Percentiles rank a stretch among this genome's conserved stretches.
phyloP scores from a whole-genome alignment of 495 filamentous ascomycete genomes.

The Monascus purpureus region DNA sequence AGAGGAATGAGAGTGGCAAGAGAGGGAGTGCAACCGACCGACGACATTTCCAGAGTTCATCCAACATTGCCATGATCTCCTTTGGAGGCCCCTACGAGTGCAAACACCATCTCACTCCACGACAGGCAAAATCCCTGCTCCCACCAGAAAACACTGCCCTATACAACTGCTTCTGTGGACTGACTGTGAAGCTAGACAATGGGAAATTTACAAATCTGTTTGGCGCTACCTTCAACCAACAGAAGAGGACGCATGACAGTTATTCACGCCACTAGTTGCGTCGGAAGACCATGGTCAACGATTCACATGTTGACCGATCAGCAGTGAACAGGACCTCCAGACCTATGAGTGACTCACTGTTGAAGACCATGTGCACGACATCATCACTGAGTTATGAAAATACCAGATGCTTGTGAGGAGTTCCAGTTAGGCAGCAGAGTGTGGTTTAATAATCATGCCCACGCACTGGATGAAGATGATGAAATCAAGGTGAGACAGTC shows the following conservation, averaged over 20 bases:
- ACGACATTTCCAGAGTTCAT: slow-evolving; percentile 26
- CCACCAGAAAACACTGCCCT: slow-evolving; percentile 18
- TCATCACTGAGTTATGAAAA: no score
- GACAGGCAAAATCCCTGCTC: slow-evolving; percentile 14
- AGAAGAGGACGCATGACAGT: slow-evolving; percentile 4
- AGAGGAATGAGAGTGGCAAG: no score
- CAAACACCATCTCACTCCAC: slow-evolving; percentile 16
- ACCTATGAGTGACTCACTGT: no score
- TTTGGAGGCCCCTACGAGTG: slow-evolving; percentile 13
- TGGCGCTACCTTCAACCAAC: slow-evolving; percentile 10
- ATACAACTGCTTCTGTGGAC: slow-evolving; percentile 12
- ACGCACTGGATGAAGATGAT: no score
- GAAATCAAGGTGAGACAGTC: no score
- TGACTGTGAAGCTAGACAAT: slow-evolving; percentile 14
- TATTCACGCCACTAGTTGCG: slow-evolving; percentile 9
- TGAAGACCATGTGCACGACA: no score
- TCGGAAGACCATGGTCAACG: slow-evolving; percentile 8
- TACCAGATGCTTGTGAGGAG: no score
- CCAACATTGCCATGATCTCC: slow-evolving; percentile 15
- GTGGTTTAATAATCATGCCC: no score
- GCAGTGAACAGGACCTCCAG: no score
- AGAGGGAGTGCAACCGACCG: slow-evolving; percentile 1
- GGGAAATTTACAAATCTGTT: slow-evolving; percentile 14
- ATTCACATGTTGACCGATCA: no score
- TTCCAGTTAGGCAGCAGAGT: no score